Base-by-base conservation (phyloP, 768 basidiomycete genomes). In the Daedaleopsis sinensis region DNA sequence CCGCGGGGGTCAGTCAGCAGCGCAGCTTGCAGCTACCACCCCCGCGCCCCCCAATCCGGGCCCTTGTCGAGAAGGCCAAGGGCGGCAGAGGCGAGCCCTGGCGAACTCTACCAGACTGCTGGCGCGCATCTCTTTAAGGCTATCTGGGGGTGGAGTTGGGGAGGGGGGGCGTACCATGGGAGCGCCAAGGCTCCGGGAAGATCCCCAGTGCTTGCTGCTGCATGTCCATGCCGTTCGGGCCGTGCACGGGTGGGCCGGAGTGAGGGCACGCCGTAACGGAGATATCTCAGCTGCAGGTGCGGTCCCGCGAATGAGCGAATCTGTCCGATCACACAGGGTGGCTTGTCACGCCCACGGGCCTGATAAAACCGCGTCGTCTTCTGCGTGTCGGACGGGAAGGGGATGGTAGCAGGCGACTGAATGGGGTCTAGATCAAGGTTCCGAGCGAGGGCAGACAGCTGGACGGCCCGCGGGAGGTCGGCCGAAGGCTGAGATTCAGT, bases 271-370 rank as follows among this genome's bases (percentile, higher is more conserved):
- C 49, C 57, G 51, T 48, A 48, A 58, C 56, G 56, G 57, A 58
- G 57, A 55, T 57, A 63, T 55, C 62, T 49, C 43, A 37, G 37
- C 46, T 46, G 38, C 52, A 46, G 18, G 21, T 39, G 62, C 57
- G 62, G 62, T 51, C 58, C 62, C 62, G 62, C 62, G 62, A 63
- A 55, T 64, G 62, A 56, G 62, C 58, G 62, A 64, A 64, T 64
- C 62, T 64, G 62, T 64, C 62, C 58, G 58, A 59, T 64, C 62
- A 64, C 35, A 19, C 57, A 63, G 62, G 57, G 47, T 21, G 46
- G 19, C 12, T 55, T 32, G 54, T 59, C 58, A 59, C 58, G 39
- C 43, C 62, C 62, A 48, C 62, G 62, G 62, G 56, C 54, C 50
- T 59, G 62, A 21, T 53, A 47, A 52, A 57, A 39, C 54, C 49